Evolutionary conservation across 2,329 filamentous ascomycete species (phyloP).

Genomic region (Macroventuria anomochaeta): DNA sequence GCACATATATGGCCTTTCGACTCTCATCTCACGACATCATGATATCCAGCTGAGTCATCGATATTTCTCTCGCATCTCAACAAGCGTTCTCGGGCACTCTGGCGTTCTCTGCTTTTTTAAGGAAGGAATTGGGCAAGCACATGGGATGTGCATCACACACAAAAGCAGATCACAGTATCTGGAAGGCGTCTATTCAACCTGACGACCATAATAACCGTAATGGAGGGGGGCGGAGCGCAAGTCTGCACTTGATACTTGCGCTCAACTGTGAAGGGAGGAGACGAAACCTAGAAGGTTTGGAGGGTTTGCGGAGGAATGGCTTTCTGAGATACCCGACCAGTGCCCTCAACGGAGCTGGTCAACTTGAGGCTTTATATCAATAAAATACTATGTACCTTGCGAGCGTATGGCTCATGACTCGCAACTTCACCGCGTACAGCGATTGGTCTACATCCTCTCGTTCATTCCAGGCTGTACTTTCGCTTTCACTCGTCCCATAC

Average conservation of each 20-base stretch:
- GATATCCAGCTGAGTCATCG: neutral
- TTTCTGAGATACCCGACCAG: constrained; percentile 22
- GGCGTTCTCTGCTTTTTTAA: neutral
- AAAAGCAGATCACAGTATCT: constrained; percentile 30
- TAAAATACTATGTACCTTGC: neutral
- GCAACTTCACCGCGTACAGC: neutral
- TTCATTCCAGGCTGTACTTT: no score
- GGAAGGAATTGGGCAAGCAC: constrained; percentile 1
- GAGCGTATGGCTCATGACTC: neutral
- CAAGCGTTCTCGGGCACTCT: constrained; percentile 19
- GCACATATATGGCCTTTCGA: constrained; percentile 21
- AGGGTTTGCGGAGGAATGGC: constrained; percentile 11
- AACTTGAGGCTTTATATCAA: constrained; percentile 5
- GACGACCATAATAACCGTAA: constrained; percentile 44
- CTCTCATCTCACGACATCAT: constrained; percentile 16
- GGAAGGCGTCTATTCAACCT: constrained; percentile 51
- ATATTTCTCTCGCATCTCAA: constrained; percentile 27
- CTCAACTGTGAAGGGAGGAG: neutral
- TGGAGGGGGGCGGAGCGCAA: neutral
- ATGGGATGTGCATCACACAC: constrained; percentile 17
- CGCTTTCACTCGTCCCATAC: no score
- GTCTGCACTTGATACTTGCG: neutral
- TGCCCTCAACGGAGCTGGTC: constrained; percentile 23
- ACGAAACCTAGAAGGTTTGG: neutral
- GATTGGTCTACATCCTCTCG: neutral